A percentile compares a stretch with the other conserved stretches of the same genome.
Evolutionary conservation across 2,329 filamentous ascomycete genomes (phyloP).

Genomic region (Bipolaris victoriae): DNA sequence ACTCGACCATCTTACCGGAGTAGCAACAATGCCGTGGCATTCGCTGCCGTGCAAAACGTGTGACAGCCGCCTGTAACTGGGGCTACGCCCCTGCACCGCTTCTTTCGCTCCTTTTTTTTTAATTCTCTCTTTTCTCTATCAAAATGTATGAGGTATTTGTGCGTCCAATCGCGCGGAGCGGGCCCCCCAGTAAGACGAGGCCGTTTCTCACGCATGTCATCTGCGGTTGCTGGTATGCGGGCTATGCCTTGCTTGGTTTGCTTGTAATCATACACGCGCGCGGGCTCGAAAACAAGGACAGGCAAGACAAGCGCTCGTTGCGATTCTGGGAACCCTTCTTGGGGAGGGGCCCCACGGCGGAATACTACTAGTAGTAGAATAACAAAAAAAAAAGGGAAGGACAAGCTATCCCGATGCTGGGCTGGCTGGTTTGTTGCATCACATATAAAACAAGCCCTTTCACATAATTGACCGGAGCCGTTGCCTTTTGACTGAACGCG

Average conservation of each 20-base stretch:
- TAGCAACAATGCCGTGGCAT: slow-evolving; percentile 21
- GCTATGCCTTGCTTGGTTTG: slow-evolving; percentile 1
- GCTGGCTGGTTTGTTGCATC: too few species aligned
- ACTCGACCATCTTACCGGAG: slow-evolving; percentile 14
- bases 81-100: slow-evolving; percentile 18
- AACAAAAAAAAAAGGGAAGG: too few species aligned
- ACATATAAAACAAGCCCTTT: background rate
- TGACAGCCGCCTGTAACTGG: slow-evolving; percentile 9
- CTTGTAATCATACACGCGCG: background rate
- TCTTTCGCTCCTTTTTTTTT: slow-evolving; percentile 1
- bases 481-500: background rate
- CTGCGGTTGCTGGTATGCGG: background rate
- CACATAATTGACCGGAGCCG: background rate
- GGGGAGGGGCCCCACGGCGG: too few species aligned
- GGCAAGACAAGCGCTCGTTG: background rate
- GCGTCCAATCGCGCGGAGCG: slow-evolving; percentile 25
- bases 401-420: too few species aligned
- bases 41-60: slow-evolving; percentile 9
- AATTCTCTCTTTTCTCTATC: background rate
- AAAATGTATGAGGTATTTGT: slow-evolving; percentile 33
- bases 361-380: too few species aligned
- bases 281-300: background rate
- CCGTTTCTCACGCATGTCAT: background rate
- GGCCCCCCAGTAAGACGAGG: slow-evolving; percentile 4
- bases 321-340: background rate